Evolutionary conservation across 164 flowering plant genomes (phyloP).

Genomic region (Cinnamomum chago): DNA sequence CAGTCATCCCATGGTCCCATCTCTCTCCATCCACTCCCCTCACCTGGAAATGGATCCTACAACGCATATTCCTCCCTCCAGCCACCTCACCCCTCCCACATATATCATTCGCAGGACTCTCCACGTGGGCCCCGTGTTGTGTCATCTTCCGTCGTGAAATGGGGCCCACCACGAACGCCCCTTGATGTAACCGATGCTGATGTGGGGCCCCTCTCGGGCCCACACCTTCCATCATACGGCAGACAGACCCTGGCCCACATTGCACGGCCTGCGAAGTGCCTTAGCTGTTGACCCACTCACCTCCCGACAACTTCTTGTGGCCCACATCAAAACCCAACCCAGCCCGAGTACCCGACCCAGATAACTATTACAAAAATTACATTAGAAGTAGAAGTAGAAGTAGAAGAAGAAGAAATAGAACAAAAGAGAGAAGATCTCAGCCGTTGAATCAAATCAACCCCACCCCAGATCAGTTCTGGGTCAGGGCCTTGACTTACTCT

Average conservation of each 20-base stretch:
- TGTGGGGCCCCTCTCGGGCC: not conserved
- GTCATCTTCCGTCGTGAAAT: not conserved
- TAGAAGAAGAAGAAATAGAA: not conserved
- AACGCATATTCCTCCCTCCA: not conserved
- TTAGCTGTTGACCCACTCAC: constrained; percentile 9
- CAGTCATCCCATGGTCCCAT: not conserved
- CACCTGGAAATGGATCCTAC: not conserved
- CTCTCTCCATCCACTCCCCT: not conserved
- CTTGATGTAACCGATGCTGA: not conserved
- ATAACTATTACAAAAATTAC: too few species aligned
- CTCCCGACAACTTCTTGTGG: not conserved
- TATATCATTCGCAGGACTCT: not conserved
- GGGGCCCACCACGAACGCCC: not conserved
- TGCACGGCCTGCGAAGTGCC: constrained; percentile 3
- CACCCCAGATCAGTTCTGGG: not conserved
- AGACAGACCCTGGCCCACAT: constrained; percentile 6
- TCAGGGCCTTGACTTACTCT: not conserved
- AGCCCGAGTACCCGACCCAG: too few species aligned
- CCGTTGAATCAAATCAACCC: not conserved
- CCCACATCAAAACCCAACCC: not conserved
- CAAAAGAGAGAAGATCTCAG: not conserved
- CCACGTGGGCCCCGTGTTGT: not conserved
- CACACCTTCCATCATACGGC: not conserved
- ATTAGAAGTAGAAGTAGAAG: too few species aligned
- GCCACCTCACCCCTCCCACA: not conserved